Evolutionary conservation across 352 stramenopile species (phyloP).

Genomic region (Phytophthora sojae): DNA sequence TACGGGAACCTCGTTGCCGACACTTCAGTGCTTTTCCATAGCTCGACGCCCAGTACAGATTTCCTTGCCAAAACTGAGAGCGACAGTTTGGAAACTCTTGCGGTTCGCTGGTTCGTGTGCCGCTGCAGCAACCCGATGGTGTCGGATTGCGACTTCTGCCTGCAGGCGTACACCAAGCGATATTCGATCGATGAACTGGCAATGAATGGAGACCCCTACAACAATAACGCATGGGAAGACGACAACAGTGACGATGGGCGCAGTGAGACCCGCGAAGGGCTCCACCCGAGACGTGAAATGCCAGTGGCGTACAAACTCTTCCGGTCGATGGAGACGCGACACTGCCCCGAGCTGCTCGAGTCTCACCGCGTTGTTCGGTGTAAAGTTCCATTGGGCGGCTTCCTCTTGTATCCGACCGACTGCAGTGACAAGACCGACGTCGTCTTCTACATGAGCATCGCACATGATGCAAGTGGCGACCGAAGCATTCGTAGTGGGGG

Average conservation of each 20-base stretch:
- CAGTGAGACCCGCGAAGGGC: constrained; percentile 8
- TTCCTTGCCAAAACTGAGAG: constrained; percentile 11
- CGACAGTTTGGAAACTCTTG: constrained; percentile 52
- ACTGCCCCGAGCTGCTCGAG: constrained; percentile 70
- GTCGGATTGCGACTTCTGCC: constrained; percentile 76
- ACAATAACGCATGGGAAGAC: constrained; percentile 52
- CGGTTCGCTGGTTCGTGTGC: constrained; percentile 77
- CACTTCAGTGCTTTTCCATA: constrained; percentile 80
- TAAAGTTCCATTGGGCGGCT: constrained; percentile 69
- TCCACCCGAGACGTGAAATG: constrained; percentile 37
- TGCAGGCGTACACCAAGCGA: constrained; percentile 76
- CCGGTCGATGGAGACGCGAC: constrained; percentile 67
- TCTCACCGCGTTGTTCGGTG: constrained; percentile 69
- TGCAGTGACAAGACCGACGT: constrained; percentile 68
- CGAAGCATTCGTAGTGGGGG: constrained; percentile 10
- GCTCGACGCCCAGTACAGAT: constrained; percentile 26
- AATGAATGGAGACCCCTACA: constrained; percentile 38
- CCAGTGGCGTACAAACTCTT: constrained; percentile 79
- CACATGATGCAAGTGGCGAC: constrained; percentile 18
- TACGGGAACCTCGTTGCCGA: constrained; percentile 76
- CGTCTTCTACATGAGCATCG: constrained; percentile 80
- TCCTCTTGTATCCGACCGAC: constrained; percentile 74
- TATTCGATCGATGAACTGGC: constrained; percentile 58
- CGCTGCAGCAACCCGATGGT: constrained; percentile 70
- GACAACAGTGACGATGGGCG: constrained; percentile 13